These are phyloP conservation scores for Crithidia acanthocephali DNA, from an alignment of 208 protist genomes.

Conservation along the genomic window DNA sequence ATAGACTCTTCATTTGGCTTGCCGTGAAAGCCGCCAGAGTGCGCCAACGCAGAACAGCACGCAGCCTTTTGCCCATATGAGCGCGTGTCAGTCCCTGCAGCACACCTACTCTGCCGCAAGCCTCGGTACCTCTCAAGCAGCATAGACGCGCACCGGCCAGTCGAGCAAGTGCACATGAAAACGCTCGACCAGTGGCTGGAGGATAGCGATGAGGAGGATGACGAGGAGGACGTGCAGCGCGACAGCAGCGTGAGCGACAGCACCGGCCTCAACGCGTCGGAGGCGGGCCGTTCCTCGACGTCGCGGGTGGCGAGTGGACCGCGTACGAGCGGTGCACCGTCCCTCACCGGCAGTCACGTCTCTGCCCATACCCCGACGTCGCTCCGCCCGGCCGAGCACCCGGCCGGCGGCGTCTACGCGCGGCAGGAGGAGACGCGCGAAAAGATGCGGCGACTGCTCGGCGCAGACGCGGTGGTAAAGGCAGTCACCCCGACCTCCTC, in stretches of 20 bases:
- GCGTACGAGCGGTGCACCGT: slow-evolving; percentile 16
- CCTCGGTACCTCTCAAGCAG: no score
- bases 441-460: slow-evolving; percentile 60
- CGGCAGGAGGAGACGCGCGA: slow-evolving; percentile 65
- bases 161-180: slow-evolving; percentile 42
- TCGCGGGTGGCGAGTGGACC: slow-evolving; percentile 6
- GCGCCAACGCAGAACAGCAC: no score
- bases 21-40: no score
- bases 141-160: neutral
- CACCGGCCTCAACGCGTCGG: slow-evolving; percentile 17
- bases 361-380: slow-evolving; percentile 29
- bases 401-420: slow-evolving; percentile 12
- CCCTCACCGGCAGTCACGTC: slow-evolving; percentile 19
- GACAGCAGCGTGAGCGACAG: slow-evolving; percentile 14
- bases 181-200: slow-evolving; percentile 73
- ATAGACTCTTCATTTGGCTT: no score
- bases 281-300: slow-evolving; percentile 11
- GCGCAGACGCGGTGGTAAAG: slow-evolving; percentile 41
- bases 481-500: slow-evolving; percentile 24
- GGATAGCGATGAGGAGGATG: slow-evolving; percentile 33
- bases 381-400: slow-evolving; percentile 20
- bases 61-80: no score
- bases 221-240: slow-evolving; percentile 5
- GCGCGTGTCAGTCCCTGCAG: no score
- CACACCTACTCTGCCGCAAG: no score